Evolutionary conservation across 257 asterid species (phyloP).

Genomic region (Lithospermum erythrorhizon): DNA sequence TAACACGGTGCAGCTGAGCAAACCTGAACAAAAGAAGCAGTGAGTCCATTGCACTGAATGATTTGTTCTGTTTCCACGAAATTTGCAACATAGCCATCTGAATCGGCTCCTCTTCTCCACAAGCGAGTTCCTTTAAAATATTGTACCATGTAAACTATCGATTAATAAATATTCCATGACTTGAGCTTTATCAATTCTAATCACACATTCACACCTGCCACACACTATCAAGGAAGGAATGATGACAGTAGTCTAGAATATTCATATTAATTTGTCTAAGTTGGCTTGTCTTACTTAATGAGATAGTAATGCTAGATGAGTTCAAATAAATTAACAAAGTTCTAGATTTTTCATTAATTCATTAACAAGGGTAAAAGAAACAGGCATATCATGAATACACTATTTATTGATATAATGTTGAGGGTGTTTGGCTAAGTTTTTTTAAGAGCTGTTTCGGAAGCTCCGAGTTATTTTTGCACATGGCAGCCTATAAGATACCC

Average conservation of each 20-base stretch:
- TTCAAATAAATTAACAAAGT: not conserved
- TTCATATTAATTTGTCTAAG: not conserved
- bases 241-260: not conserved
- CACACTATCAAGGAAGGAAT: not conserved
- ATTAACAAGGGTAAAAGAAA: not conserved
- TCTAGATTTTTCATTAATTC: too few relatives aligned
- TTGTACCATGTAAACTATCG: slow-evolving; percentile 15
- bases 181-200: not conserved
- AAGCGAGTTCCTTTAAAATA: slow-evolving; percentile 69
- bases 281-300: not conserved
- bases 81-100: slow-evolving; percentile 94
- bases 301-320: not conserved
- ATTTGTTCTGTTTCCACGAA: slow-evolving; percentile 94
- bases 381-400: not conserved
- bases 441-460: too few relatives aligned
- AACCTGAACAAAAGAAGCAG: slow-evolving; percentile 88
- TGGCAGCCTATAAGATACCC: too few relatives aligned
- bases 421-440: too few relatives aligned
- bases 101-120: slow-evolving; percentile 99
- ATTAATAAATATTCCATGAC: not conserved
- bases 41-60: slow-evolving; percentile 50
- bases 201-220: not conserved
- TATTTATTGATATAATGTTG: too few relatives aligned
- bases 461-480: too few relatives aligned
- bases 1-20: not conserved